phyloP scores from a whole-genome alignment of 306 rosid species.

The Quercus engelmannii region DNA sequence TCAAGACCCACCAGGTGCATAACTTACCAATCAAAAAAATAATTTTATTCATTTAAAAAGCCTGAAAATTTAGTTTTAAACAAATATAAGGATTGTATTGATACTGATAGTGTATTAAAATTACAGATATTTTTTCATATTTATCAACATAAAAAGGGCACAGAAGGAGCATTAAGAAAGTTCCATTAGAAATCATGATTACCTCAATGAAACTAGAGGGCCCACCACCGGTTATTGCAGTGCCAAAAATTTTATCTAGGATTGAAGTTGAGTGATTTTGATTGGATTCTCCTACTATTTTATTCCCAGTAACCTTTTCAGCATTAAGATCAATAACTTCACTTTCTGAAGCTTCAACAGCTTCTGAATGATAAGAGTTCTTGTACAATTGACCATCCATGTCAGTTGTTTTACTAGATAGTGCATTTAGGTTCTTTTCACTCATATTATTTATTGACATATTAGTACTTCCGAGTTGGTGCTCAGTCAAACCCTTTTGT shows the following conservation, averaged over 20 bases:
- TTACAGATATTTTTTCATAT: conserved; percentile 7
- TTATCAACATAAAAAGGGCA: neutral
- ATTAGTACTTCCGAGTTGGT: conserved; percentile 37
- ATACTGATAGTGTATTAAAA: neutral
- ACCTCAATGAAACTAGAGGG: conserved; percentile 62
- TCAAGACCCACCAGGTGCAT: too few relatives aligned
- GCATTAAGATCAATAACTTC: conserved; percentile 43
- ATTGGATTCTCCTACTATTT: conserved; percentile 36
- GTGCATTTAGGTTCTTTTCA: conserved; percentile 34
- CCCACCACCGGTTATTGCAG: conserved; percentile 45
- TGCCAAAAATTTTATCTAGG: conserved; percentile 67
- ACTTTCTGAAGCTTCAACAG: conserved; percentile 54
- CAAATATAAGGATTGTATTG: neutral
- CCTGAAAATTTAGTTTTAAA: neutral
- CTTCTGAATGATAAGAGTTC: conserved; percentile 45
- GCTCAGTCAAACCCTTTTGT: conserved; percentile 39
- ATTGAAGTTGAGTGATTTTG: conserved; percentile 56
- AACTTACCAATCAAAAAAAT: too few relatives aligned
- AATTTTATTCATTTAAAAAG: neutral
- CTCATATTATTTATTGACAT: conserved; percentile 38
- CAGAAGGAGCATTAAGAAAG: neutral
- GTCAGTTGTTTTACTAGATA: conserved; percentile 41
- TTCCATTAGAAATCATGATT: conserved; percentile 15
- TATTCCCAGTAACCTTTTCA: conserved; percentile 47
- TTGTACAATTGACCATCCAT: conserved; percentile 33